Percentiles rank a stretch among this genome's conserved stretches.
These are phyloP conservation scores for Rostrohypoxylon terebratum DNA, from an alignment of 495 filamentous ascomycete genomes.

Conservation along the genomic window DNA sequence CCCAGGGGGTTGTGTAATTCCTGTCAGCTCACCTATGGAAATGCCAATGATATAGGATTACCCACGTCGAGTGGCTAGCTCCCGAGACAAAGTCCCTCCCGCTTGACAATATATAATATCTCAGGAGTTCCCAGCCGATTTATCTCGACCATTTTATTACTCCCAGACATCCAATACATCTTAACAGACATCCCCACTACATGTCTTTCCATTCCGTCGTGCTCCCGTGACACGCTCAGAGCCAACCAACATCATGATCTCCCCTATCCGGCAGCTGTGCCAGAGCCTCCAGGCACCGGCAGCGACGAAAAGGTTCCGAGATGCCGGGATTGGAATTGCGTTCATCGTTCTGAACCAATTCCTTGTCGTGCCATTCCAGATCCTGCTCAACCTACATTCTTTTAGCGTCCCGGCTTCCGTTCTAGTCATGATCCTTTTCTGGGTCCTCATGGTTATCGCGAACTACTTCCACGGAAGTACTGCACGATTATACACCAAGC, in stretches of 20 bases:
- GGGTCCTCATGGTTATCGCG: constrained; percentile 33
- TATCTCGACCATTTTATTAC: constrained; percentile 27
- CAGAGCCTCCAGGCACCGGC: constrained; percentile 38
- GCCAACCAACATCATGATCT: constrained; percentile 30
- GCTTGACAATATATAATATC: constrained; percentile 37
- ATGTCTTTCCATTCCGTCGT: constrained; percentile 39
- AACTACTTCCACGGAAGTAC: constrained; percentile 36
- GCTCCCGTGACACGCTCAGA: constrained; percentile 26
- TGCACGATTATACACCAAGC: constrained; percentile 48
- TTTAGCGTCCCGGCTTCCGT: constrained; percentile 48
- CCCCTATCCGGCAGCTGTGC: constrained; percentile 38
- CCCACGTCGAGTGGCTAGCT: constrained; percentile 1
- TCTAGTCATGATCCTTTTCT: constrained; percentile 42
- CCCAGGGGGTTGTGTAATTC: constrained; percentile 24
- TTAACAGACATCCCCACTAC: constrained; percentile 16
- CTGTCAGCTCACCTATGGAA: constrained; percentile 19
- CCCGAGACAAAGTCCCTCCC: constrained; percentile 7
- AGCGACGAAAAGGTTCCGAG: constrained; percentile 38
- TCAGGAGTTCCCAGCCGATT: background rate
- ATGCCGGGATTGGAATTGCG: constrained; percentile 42
- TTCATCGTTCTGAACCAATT: constrained; percentile 41
- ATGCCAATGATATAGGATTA: background rate
- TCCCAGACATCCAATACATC: constrained; percentile 31
- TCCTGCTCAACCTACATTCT: constrained; percentile 39
- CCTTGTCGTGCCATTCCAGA: constrained; percentile 43